Percentiles rank a stretch among this genome's conserved stretches.
Evolutionary conservation across 176 grass and related monocot species (phyloP).

Genomic region (Phragmites australis): DNA sequence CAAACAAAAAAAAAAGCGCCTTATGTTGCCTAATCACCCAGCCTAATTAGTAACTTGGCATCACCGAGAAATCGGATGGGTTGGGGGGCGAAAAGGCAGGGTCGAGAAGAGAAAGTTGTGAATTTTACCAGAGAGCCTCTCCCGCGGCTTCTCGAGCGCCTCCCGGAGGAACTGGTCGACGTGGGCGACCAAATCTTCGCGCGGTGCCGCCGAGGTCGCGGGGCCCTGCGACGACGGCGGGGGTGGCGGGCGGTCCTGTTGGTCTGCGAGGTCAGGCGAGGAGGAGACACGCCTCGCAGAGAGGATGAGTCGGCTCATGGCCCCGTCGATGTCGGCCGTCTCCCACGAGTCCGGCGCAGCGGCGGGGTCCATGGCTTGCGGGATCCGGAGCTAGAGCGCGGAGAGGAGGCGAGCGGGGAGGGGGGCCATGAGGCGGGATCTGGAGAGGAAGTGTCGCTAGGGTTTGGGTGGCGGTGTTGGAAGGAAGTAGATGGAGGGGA

Average conservation of each 20-base stretch:
- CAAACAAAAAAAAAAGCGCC: neutral
- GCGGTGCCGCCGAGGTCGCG: neutral
- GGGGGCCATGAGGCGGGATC: constrained; percentile 35
- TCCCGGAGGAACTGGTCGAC: constrained; percentile 92
- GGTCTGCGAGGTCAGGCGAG: constrained; percentile 44
- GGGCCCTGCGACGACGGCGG: neutral
- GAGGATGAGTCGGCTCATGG: constrained; percentile 71
- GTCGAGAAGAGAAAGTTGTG: neutral
- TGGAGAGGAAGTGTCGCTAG: constrained; percentile 26
- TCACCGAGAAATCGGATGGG: neutral
- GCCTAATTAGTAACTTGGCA: too few species aligned
- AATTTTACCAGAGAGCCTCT: constrained; percentile 69
- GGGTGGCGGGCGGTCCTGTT: neutral
- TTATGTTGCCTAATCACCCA: neutral
- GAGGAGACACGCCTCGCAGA: constrained; percentile 43
- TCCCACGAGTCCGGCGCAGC: constrained; percentile 86
- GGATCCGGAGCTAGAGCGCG: constrained; percentile 6
- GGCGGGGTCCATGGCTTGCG: constrained; percentile 17
- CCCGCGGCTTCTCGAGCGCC: constrained; percentile 94
- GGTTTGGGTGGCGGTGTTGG: constrained; percentile 13
- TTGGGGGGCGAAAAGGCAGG: neutral
- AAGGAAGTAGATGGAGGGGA: neutral
- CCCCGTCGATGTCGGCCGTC: constrained; percentile 79
- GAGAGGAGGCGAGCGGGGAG: neutral
- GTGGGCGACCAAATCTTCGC: constrained; percentile 49